These are phyloP conservation scores for Aeschynomene evenia DNA, from an alignment of 306 rosid species.

Conservation along the genomic window DNA sequence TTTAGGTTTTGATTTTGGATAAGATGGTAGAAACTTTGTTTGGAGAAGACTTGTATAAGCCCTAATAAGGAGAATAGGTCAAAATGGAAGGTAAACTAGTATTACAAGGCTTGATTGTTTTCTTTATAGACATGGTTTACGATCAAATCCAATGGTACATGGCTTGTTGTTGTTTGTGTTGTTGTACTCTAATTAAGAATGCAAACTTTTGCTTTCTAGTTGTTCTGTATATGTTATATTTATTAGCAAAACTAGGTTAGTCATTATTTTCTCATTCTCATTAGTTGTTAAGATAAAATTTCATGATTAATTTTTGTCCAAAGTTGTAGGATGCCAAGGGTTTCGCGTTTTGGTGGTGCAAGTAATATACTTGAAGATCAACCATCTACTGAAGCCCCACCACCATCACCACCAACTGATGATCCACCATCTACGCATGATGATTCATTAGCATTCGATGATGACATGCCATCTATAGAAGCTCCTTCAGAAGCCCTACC, in stretches of 20 bases:
- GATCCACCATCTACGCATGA: not conserved
- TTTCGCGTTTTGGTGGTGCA: not conserved
- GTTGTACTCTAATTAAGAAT: not conserved
- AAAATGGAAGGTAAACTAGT: too few relatives aligned
- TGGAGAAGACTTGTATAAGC: too few relatives aligned
- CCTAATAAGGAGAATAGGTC: too few relatives aligned
- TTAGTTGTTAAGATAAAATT: not conserved
- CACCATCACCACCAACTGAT: not conserved
- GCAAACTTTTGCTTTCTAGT: not conserved
- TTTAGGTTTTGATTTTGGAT: not conserved
- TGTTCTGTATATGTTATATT: not conserved
- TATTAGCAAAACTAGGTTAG: not conserved
- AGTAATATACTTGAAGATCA: not conserved
- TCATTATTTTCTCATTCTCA: not conserved
- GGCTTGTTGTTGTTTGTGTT: not conserved
- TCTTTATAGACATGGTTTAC: not conserved
- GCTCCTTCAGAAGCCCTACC: not conserved
- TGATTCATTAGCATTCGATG: not conserved
- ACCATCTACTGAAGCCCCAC: not conserved
- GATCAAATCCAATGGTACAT: not conserved
- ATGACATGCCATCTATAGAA: not conserved
- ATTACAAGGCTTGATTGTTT: too few relatives aligned
- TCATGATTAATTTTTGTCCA: not conserved
- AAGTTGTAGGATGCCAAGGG: not conserved
- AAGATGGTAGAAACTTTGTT: too few relatives aligned